Base-by-base conservation (phyloP, 2,329 filamentous ascomycete species). In the Chrysoporthe deuterocubensis region DNA sequence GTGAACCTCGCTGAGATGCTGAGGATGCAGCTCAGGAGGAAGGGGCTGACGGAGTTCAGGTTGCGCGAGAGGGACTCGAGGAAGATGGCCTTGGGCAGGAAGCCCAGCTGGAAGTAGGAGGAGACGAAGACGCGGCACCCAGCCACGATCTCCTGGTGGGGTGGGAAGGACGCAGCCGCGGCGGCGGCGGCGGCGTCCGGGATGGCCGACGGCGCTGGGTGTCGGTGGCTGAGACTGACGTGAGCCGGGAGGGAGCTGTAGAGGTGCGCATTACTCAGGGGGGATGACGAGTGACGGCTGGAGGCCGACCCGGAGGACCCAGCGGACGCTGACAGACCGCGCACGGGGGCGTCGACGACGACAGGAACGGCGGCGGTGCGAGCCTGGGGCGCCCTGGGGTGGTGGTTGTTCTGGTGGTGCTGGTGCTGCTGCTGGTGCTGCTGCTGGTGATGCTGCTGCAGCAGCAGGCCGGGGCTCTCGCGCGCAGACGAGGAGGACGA, bases 31-130 rank as follows among this genome's bases (percentile, higher is more conserved):
- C 68, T 66, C 1, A 77, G 70, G 11, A 78, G 73, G 65, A 78
- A 78, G 21, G 68, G 70, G 69, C 71, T 76, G 56, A 74, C 69
- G 2, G 72, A 69, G 6, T 69, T 67, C 2, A 62, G 67, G 37
- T 71, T 65, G 32, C 71, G 66, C 18, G 66, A 64, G 9, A 78
- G 66, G 32, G 69, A 65, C 48, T 76, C 73, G 37, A 78, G 70
- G 63, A 78, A 78, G 48, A 77, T 63, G 3, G 72, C 69, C 61
- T 77, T 76, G 14, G 76, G 76, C 14, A 78, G 69, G 66, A 78
- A 78, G 9, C 76, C 76, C 2, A 77, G 73, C 67, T 76, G 75
- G 66, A 77, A 77, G 61, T 75, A 76, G 13, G 72, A 76, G 1
- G 72, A 75, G 34, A 74, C 70, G 32, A 77, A 74, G 6, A 71